A percentile compares a stretch with the other conserved stretches of the same genome.
Conservation (phyloP, 192 early-diverging fungal species). For the Coemansia sp. region DNA sequence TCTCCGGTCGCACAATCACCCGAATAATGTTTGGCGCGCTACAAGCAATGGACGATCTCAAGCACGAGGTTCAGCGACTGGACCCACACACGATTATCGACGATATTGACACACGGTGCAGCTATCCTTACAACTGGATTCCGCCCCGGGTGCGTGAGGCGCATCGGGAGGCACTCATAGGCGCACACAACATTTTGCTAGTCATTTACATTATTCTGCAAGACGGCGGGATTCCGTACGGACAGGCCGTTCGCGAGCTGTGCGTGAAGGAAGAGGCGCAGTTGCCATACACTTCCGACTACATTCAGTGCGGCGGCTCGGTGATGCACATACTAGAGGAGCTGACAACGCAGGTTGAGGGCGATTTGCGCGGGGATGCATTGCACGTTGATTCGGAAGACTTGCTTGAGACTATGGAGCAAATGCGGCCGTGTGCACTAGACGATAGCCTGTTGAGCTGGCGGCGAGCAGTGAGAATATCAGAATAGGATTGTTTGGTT, state of each 20-base stretch:
- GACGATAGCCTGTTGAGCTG: constrained; percentile 31
- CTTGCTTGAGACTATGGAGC: constrained; percentile 26
- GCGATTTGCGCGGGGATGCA: constrained; percentile 36
- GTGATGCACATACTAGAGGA: constrained; percentile 34
- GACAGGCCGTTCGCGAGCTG: constrained; percentile 16
- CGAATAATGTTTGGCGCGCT: constrained; percentile 41
- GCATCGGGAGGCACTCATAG: constrained; percentile 30
- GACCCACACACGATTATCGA: constrained; percentile 15
- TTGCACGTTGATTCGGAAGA: constrained; percentile 36
- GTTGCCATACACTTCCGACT: constrained; percentile 21
- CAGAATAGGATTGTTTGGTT: constrained; percentile 3
- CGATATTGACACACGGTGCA: constrained; percentile 17
- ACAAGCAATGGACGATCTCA: constrained; percentile 45
- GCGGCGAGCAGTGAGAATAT: constrained; percentile 20
- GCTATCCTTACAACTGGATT: constrained; percentile 48
- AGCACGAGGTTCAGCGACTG: constrained; percentile 17
- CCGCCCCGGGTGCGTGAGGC: constrained; percentile 25
- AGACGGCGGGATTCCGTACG: constrained; percentile 28
- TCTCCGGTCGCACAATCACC: constrained; percentile 21
- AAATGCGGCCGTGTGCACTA: constrained; percentile 35
- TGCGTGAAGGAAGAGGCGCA: constrained; percentile 26
- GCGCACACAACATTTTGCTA: constrained; percentile 39
- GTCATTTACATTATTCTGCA: constrained; percentile 45
- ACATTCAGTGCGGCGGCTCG: constrained; percentile 38
- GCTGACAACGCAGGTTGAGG: constrained; percentile 45